Conservation (phyloP, 176 grass and related monocot genomes). For the Raddia distichophylla region DNA sequence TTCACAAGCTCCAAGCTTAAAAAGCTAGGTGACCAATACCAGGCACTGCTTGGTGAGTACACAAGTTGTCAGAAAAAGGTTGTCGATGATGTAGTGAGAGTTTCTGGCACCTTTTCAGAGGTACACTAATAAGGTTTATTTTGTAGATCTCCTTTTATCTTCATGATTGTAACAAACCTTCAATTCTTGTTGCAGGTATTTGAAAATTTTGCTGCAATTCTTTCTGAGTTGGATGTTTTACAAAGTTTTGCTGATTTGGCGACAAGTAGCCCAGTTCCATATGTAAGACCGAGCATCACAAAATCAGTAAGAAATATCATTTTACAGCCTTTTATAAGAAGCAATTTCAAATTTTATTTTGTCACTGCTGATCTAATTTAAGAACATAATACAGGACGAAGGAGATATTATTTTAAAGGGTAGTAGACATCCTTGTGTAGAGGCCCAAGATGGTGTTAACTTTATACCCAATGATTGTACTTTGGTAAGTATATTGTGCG, state of each 20-base stretch:
- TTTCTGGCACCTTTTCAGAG: constrained; percentile 80
- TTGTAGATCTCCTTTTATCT: constrained; percentile 30
- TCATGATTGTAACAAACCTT: constrained; percentile 27
- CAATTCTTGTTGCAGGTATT: constrained; percentile 67
- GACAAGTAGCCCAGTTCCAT: constrained; percentile 79
- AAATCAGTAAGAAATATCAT: constrained; percentile 67
- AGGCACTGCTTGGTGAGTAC: constrained; percentile 71
- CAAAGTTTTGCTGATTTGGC: constrained; percentile 94
- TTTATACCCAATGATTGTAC: constrained; percentile 98
- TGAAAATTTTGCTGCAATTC: constrained; percentile 72
- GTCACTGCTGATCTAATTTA: constrained; percentile 11
- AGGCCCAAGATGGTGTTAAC: constrained; percentile 95
- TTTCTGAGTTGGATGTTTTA: constrained; percentile 93
- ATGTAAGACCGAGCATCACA: constrained; percentile 90
- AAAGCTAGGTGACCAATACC: constrained; percentile 89
- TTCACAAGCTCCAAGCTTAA: constrained; percentile 92
- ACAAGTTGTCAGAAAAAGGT: constrained; percentile 78
- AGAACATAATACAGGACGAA: constrained; percentile 62
- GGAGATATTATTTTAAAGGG: constrained; percentile 95
- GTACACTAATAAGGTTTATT: constrained; percentile 48
- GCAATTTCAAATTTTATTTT: constrained; percentile 30
- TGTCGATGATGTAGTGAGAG: constrained; percentile 68
- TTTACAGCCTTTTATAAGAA: constrained; percentile 31
- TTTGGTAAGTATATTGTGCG: constrained; percentile 59
- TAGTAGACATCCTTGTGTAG: constrained; percentile 94